phyloP scores from a whole-genome alignment of 176 grass and related monocot species.

The Bonia amplexicaulis region DNA sequence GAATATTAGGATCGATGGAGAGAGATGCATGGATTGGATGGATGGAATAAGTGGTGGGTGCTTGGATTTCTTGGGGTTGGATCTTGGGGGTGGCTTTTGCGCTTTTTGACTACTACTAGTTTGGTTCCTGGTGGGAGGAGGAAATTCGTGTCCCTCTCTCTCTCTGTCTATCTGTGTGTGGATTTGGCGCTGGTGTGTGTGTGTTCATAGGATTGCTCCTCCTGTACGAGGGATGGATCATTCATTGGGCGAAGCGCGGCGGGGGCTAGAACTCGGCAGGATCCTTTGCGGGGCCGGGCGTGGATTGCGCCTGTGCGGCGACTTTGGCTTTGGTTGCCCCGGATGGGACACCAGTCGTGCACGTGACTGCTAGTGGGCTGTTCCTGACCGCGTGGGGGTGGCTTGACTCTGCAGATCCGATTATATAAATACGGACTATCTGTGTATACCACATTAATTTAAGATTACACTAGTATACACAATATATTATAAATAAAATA shows the following conservation, averaged over 20 bases:
- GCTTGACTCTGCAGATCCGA: too few relatives aligned
- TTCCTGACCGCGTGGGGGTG: too few relatives aligned
- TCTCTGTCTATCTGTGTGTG: neutral
- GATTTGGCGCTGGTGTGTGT: conserved; percentile 16
- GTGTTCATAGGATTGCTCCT: conserved; percentile 40
- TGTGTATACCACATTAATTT: too few relatives aligned
- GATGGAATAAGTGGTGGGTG: conserved; percentile 31
- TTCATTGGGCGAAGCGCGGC: conserved; percentile 32
- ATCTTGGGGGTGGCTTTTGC: conserved; percentile 40
- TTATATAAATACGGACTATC: too few relatives aligned
- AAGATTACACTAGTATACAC: too few relatives aligned
- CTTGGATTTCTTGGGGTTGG: conserved; percentile 50
- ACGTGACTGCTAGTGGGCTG: neutral
- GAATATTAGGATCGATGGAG: conserved; percentile 18
- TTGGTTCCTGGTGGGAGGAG: too few relatives aligned
- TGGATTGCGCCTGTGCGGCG: neutral
- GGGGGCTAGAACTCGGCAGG: conserved; percentile 33
- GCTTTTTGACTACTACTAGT: conserved; percentile 41
- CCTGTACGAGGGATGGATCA: conserved; percentile 27
- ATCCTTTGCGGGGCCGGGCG: conserved; percentile 24
- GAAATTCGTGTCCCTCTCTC: neutral
- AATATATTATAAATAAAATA: too few relatives aligned
- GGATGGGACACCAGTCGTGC: neutral
- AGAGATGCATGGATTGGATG: conserved; percentile 25
- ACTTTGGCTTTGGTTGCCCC: neutral